These are phyloP conservation scores for Hanseniaspora pseudoguilliermondii DNA, from an alignment of 805 yeast species.

Conservation along the genomic window DNA sequence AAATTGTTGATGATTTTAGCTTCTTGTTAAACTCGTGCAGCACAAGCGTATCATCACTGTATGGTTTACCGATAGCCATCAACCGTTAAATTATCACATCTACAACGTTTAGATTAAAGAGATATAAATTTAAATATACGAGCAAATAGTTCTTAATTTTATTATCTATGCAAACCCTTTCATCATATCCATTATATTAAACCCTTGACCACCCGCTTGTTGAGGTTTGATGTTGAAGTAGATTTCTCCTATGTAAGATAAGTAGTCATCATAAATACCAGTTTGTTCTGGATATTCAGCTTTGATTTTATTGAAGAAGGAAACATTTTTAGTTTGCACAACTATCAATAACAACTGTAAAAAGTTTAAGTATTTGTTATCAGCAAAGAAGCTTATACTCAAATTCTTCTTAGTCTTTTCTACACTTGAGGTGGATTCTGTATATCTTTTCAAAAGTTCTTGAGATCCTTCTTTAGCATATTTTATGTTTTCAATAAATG, in stretches of 20 bases:
- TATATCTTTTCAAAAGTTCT: conserved; percentile 28
- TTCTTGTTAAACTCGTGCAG: too few species aligned
- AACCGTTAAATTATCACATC: too few species aligned
- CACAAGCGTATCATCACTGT: too few species aligned
- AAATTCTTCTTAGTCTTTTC: conserved; percentile 25
- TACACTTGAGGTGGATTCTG: conserved; percentile 18
- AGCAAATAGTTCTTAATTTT: not conserved
- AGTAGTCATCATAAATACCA: conserved; percentile 27
- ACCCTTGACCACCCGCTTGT: conserved; percentile 24
- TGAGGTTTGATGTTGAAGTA: conserved; percentile 47
- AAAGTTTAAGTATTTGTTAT: conserved; percentile 46
- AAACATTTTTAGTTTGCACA: conserved; percentile 41
- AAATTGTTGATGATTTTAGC: not conserved
- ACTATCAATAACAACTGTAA: conserved; percentile 52
- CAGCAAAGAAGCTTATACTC: conserved; percentile 30
- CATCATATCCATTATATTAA: conserved; percentile 60
- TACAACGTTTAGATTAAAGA: too few species aligned
- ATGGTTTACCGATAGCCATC: too few species aligned
- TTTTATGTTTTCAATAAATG: conserved; percentile 52
- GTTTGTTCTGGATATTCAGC: conserved; percentile 34
- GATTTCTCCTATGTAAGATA: conserved; percentile 46
- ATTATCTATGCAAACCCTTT: conserved; percentile 33
- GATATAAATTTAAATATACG: too few species aligned
- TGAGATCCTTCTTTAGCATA: conserved; percentile 36
- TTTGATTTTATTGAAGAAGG: conserved; percentile 42